These are phyloP conservation scores for Tetramitus jugosus DNA, from an alignment of 208 protist genomes.

Conservation along the genomic window DNA sequence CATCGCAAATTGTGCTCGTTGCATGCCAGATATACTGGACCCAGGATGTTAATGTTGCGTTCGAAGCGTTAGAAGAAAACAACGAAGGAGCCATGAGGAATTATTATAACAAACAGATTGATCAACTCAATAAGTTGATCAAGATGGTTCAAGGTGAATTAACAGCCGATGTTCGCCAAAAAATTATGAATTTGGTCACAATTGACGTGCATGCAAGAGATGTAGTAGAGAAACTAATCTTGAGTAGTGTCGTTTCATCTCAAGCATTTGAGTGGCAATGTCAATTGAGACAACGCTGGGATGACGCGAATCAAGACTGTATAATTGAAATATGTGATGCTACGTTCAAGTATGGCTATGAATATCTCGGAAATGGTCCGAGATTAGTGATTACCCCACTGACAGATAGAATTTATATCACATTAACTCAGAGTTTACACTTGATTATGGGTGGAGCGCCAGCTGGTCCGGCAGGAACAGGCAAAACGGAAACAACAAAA, in stretches of 20 bases:
- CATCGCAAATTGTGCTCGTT: slow-evolving; percentile 56
- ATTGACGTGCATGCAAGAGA: slow-evolving; percentile 57
- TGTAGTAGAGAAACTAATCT: slow-evolving; percentile 23
- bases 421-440: slow-evolving; percentile 57
- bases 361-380: slow-evolving; percentile 59
- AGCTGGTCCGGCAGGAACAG: slow-evolving; percentile 71
- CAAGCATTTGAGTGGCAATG: slow-evolving; percentile 59
- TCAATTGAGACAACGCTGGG: slow-evolving; percentile 61
- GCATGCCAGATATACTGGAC: slow-evolving; percentile 61
- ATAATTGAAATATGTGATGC: slow-evolving; percentile 62
- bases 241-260: slow-evolving; percentile 37
- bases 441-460: slow-evolving; percentile 67
- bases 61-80: slow-evolving; percentile 61
- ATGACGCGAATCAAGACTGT: slow-evolving; percentile 48
- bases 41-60: slow-evolving; percentile 56
- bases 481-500: slow-evolving; percentile 80
- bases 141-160: slow-evolving; percentile 40
- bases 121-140: slow-evolving; percentile 50
- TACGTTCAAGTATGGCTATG: slow-evolving; percentile 55
- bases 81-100: slow-evolving; percentile 70
- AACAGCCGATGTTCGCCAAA: slow-evolving; percentile 37
- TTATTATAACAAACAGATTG: slow-evolving; percentile 55
- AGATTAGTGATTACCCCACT: slow-evolving; percentile 76
- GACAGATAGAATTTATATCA: slow-evolving; percentile 80
- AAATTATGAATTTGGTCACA: slow-evolving; percentile 67